Conservation (phyloP, 306 rosid genomes). For the Geum urbanum region DNA sequence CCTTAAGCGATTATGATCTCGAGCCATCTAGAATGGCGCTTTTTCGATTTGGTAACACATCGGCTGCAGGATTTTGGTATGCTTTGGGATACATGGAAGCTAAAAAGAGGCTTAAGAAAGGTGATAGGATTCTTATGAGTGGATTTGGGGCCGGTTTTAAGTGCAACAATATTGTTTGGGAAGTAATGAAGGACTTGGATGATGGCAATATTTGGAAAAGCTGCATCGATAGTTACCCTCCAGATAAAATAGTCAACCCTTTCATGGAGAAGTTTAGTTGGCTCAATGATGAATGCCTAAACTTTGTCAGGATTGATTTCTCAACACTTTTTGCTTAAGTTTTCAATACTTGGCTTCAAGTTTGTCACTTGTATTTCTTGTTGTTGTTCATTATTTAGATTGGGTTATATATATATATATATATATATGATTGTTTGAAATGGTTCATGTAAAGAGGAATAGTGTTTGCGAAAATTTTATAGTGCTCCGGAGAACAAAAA, state of each 20-base stretch:
- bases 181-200: conserved; percentile 58
- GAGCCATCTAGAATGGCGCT: conserved; percentile 87
- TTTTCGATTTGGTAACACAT: conserved; percentile 79
- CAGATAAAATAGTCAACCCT: conserved; percentile 33
- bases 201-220: conserved; percentile 67
- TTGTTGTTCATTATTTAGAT: not conserved
- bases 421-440: not conserved
- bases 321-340: not conserved
- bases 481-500: no score
- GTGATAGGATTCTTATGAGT: conserved; percentile 64
- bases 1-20: conserved; percentile 48
- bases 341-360: not conserved
- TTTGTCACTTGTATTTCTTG: not conserved
- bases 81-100: conserved; percentile 94
- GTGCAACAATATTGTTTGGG: conserved; percentile 92
- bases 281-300: conserved; percentile 62
- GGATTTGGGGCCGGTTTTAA: conserved; percentile 90
- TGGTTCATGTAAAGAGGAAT: not conserved
- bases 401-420: not conserved
- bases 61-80: conserved; percentile 88
- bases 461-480: no score
- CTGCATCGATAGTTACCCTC: conserved; percentile 58
- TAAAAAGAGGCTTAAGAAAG: conserved; percentile 70
- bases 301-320: conserved; percentile 53
- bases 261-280: conserved; percentile 65